Percentiles rank a stretch among this genome's conserved stretches.
Conservation (phyloP, 108 stramenopile genomes). For the Fragilaria crotonensis region DNA sequence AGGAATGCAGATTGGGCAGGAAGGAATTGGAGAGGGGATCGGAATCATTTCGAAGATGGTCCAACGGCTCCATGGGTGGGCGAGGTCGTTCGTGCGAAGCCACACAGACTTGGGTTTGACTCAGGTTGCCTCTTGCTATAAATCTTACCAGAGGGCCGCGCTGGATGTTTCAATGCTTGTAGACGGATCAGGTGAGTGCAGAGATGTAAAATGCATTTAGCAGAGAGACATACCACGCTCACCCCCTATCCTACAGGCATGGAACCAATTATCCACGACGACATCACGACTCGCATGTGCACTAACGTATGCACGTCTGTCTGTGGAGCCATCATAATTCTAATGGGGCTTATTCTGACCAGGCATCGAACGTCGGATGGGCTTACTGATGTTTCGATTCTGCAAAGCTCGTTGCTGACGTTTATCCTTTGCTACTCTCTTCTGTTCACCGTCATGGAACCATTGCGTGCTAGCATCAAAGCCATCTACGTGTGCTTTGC, state of each 20-base stretch:
- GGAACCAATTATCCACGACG: constrained; percentile 78
- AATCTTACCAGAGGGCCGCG: constrained; percentile 69
- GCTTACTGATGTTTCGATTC: constrained; percentile 35
- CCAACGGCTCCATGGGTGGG: constrained; percentile 17
- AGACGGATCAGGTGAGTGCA: constrained; percentile 60
- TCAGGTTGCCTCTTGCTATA: constrained; percentile 76
- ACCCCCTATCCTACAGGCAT: constrained; percentile 34
- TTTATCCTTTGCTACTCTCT: constrained; percentile 70
- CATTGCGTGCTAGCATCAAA: constrained; percentile 73
- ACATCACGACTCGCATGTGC: constrained; percentile 76
- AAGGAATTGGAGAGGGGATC: background rate
- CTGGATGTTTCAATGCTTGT: constrained; percentile 68
- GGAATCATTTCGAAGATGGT: constrained; percentile 11
- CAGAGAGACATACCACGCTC: background rate
- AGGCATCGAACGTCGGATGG: constrained; percentile 34
- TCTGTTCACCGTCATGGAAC: constrained; percentile 81
- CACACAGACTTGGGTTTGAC: constrained; percentile 79
- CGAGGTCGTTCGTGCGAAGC: constrained; percentile 57
- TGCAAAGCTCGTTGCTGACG: constrained; percentile 57
- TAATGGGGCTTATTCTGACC: constrained; percentile 47
- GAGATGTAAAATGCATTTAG: background rate
- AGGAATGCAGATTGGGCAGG: constrained; percentile 53
- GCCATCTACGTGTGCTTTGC: constrained; percentile 83
- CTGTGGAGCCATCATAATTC: constrained; percentile 52
- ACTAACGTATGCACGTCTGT: constrained; percentile 51